A percentile compares a stretch with the other conserved stretches of the same genome.
Evolutionary conservation across 768 basidiomycete species (phyloP).

Genomic region (Multifurca ochricompacta): DNA sequence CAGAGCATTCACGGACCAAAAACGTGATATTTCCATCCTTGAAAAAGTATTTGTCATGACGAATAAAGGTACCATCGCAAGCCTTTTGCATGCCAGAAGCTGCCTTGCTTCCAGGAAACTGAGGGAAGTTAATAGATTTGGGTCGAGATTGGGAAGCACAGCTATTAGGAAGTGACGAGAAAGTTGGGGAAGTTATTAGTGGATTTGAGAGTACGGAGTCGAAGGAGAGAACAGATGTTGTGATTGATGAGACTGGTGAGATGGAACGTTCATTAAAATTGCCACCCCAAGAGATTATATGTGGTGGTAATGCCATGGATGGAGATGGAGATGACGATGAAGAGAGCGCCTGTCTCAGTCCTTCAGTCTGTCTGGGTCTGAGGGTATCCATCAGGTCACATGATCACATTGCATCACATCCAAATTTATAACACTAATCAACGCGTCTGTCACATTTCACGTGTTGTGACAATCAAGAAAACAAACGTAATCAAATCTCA

Average conservation of each 20-base stretch:
- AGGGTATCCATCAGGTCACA: too few species aligned
- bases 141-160: not conserved
- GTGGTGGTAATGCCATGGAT: constrained; percentile 1
- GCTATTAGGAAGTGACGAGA: not conserved
- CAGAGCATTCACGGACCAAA: constrained; percentile 2
- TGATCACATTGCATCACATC: too few species aligned
- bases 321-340: not conserved
- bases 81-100: not conserved
- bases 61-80: constrained; percentile 1
- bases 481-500: not conserved
- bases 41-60: constrained; percentile 17
- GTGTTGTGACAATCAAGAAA: constrained; percentile 4
- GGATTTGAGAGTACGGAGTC: constrained; percentile 2
- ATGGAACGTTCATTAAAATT: not conserved
- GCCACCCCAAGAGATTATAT: constrained; percentile 8
- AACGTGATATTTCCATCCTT: constrained; percentile 19
- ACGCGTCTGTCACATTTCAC: constrained; percentile 17
- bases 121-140: not conserved
- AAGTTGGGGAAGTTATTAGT: not conserved
- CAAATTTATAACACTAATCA: not conserved
- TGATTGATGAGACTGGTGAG: constrained; percentile 1
- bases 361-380: too few species aligned
- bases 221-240: constrained; percentile 6
- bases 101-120: not conserved
- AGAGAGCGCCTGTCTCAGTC: too few species aligned